Conservation (phyloP, 352 stramenopile genomes). For the Globisporangium polare region DNA sequence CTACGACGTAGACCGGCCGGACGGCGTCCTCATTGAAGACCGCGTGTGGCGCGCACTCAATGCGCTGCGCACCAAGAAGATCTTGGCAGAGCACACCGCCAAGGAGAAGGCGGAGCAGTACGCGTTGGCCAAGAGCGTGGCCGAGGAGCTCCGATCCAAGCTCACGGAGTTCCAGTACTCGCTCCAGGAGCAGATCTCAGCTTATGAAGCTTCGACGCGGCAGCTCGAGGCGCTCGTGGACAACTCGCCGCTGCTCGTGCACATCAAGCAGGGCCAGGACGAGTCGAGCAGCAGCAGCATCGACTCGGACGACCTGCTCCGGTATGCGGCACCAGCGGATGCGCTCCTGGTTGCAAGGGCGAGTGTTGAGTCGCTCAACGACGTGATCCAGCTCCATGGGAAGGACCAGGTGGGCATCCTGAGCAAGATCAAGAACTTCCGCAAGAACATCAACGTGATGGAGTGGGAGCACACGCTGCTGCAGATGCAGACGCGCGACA, state of each 20-base stretch:
- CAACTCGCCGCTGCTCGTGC: constrained; percentile 80
- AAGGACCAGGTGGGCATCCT: constrained; percentile 86
- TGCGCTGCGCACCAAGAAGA: constrained; percentile 56
- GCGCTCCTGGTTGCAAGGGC: constrained; percentile 73
- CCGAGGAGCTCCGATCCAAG: constrained; percentile 48
- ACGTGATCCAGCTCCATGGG: constrained; percentile 80
- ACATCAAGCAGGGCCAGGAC: constrained; percentile 91
- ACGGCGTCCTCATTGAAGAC: constrained; percentile 61
- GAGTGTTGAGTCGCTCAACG: constrained; percentile 85
- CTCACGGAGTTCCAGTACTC: constrained; percentile 37
- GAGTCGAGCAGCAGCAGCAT: constrained; percentile 59
- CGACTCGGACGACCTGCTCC: constrained; percentile 46
- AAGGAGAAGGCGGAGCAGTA: constrained; percentile 57
- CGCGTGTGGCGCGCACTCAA: constrained; percentile 67
- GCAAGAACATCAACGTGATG: constrained; percentile 93
- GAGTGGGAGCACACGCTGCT: constrained; percentile 90
- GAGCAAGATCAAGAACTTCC: constrained; percentile 90
- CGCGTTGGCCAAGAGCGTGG: constrained; percentile 35
- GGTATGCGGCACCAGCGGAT: constrained; percentile 14
- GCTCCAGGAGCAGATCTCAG: constrained; percentile 23
- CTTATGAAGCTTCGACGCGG: constrained; percentile 10
- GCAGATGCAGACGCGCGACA: constrained; percentile 74
- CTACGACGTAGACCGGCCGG: constrained; percentile 61
- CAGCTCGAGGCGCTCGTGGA: constrained; percentile 37
- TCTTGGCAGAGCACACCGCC: constrained; percentile 49